Base-by-base conservation (phyloP, 306 rosid genomes). In the Trifolium repens region DNA sequence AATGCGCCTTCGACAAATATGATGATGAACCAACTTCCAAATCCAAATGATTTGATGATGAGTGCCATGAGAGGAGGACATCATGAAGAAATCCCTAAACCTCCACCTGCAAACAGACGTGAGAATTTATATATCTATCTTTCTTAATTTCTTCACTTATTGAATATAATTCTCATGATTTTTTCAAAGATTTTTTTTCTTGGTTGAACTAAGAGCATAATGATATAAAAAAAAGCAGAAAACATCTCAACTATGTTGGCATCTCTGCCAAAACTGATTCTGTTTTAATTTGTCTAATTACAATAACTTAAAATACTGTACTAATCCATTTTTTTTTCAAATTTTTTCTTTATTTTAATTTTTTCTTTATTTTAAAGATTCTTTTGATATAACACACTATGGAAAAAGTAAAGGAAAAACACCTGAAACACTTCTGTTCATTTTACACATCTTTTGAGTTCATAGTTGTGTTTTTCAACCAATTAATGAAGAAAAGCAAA, bases 71-170 rank as follows among this genome's bases (percentile, higher is more conserved):
- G 91, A n/a, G 90, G 81, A 77, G 89, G 81, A 26, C 79, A 58
- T 58, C 82, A 49, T 12, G 89, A 88, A 78, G 96, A 90, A 75
- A 80, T 84, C 63, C 96, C 98, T 66, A 94, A 83, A 63, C 91
- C 97, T 78, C 91, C 91, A 7, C 83, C 72, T 44, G 88, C 88
- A 40, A 84, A 86, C 53, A 87, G 94, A 90, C 97, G 98, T 91
- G 76, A 85, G 94, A 19, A 74, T 34, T 70, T 22, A 8, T 7
- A 26, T 14, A 2, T 37, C 32, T 37, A 37, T 8, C 30, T 7
- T 43, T 22, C 1, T 60, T 67, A 58, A 30, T 53, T 61, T 54
- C 22, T 46, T 77, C 54, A 66, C 1, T 71, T 70, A 3, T 47
- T 13, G 8, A 50, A 15, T 7, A 2, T 14, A 2, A 32, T 16